These are phyloP conservation scores for Saposhnikovia divaricata DNA, from an alignment of 129 eudicot genomes.

Conservation along the genomic window DNA sequence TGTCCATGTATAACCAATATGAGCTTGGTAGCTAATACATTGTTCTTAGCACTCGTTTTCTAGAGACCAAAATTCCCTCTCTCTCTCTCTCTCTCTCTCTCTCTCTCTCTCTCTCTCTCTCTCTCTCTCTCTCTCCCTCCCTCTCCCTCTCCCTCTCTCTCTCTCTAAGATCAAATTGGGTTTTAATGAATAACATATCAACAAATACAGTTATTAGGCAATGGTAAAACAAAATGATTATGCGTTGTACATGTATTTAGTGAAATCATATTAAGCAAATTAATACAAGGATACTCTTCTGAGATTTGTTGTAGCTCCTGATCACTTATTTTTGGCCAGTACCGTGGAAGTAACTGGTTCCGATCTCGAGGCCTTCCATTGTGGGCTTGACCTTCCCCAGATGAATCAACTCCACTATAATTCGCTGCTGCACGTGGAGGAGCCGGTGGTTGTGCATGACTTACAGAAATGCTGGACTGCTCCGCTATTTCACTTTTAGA, in stretches of 20 bases:
- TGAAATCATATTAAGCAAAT: background rate
- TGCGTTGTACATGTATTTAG: background rate
- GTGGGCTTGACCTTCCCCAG: slow-evolving; percentile 36
- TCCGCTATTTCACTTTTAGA: slow-evolving; percentile 26
- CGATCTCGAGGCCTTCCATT: slow-evolving; percentile 33
- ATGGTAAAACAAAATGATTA: background rate
- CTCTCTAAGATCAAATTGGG: background rate
- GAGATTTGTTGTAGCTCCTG: slow-evolving; percentile 62
- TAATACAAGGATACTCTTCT: slow-evolving; percentile 56
- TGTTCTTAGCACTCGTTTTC: background rate
- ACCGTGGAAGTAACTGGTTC: slow-evolving; percentile 42
- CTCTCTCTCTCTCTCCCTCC: too few relatives aligned
- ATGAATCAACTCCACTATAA: slow-evolving; percentile 31
- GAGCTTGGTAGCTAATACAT: background rate
- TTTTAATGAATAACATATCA: background rate
- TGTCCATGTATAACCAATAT: background rate
- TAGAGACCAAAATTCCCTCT: background rate
- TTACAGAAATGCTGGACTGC: slow-evolving; percentile 25
- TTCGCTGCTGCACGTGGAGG: slow-evolving; percentile 25
- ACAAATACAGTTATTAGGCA: background rate
- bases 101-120: too few relatives aligned
- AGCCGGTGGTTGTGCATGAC: slow-evolving; percentile 24
- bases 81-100: too few relatives aligned
- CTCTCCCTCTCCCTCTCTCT: too few relatives aligned
- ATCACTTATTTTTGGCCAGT: slow-evolving; percentile 51